Conservation (phyloP, 1,284 basidiomycete genomes). For the Sporisorium exsertum region DNA sequence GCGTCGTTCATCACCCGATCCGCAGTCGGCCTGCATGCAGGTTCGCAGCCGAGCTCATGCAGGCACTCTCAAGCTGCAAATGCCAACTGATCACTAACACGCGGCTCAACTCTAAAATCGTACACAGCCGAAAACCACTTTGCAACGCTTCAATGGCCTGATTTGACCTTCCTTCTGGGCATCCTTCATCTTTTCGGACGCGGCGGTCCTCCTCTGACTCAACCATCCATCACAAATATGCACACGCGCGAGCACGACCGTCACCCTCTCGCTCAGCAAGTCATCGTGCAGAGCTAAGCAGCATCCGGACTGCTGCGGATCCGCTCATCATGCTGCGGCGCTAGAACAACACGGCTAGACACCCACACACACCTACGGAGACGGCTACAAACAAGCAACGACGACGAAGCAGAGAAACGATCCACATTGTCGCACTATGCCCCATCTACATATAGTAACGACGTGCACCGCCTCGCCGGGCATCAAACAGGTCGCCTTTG, state of each 20-base stretch:
- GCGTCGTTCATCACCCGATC: neutral
- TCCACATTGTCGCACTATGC: slow-evolving; percentile 6
- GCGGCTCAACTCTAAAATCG: neutral
- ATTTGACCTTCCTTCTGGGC: neutral
- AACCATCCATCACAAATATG: neutral
- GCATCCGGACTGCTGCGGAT: neutral
- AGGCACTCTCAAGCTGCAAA: neutral
- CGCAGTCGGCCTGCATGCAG: neutral
- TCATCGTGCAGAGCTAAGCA: neutral
- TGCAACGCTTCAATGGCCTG: neutral
- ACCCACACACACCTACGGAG: neutral
- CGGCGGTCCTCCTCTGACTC: neutral
- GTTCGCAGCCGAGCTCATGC: neutral
- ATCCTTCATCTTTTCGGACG: neutral
- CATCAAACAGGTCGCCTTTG: slow-evolving; percentile 39
- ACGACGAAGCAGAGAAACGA: neutral
- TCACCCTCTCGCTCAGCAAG: neutral
- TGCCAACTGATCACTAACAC: neutral
- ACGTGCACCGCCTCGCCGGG: slow-evolving; percentile 19
- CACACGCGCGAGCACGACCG: neutral
- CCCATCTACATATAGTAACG: slow-evolving; percentile 3
- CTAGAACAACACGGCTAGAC: neutral
- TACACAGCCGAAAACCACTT: neutral
- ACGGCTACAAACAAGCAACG: neutral
- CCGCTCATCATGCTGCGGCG: neutral